Evolutionary conservation across 2,329 filamentous ascomycete species (phyloP).

Genomic region (Claviceps digitariae): DNA sequence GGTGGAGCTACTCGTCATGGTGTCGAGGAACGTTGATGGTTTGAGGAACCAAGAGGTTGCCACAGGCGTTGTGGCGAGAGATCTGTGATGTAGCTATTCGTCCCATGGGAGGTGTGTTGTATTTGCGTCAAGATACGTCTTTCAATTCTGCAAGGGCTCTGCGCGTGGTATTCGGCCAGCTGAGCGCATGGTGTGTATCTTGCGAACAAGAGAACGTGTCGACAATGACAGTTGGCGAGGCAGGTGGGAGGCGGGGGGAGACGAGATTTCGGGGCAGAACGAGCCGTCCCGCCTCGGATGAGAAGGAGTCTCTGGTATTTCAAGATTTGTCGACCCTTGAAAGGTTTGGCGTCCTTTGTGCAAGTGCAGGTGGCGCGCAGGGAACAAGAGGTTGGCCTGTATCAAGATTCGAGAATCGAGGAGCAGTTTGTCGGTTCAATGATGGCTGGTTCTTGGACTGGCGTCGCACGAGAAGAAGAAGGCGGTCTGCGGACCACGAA

Average conservation of each 20-base stretch:
- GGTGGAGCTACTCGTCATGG: slow-evolving; percentile 18
- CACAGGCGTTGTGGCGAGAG: slow-evolving; percentile 6
- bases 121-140: background rate
- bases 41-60: background rate
- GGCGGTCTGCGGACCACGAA: slow-evolving; percentile 2
- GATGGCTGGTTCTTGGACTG: background rate
- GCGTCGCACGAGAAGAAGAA: background rate
- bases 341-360: background rate
- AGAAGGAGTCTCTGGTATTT: background rate
- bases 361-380: background rate
- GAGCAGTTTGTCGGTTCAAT: background rate
- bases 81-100: background rate
- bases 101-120: slow-evolving; percentile 2
- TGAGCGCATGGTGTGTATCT: slow-evolving; percentile 5
- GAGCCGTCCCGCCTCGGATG: background rate
- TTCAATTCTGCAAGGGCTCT: slow-evolving; percentile 6
- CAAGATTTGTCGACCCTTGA: background rate
- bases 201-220: background rate
- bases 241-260: background rate
- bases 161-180: background rate
- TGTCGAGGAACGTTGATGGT: background rate
- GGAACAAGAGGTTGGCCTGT: background rate
- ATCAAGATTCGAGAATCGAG: background rate
- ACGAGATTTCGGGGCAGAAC: background rate
- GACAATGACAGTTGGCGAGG: background rate